Percentiles rank a stretch among this genome's conserved stretches.
phyloP scores from a whole-genome alignment of 768 basidiomycete species.

The Tubosaeta brunneosetosa region DNA sequence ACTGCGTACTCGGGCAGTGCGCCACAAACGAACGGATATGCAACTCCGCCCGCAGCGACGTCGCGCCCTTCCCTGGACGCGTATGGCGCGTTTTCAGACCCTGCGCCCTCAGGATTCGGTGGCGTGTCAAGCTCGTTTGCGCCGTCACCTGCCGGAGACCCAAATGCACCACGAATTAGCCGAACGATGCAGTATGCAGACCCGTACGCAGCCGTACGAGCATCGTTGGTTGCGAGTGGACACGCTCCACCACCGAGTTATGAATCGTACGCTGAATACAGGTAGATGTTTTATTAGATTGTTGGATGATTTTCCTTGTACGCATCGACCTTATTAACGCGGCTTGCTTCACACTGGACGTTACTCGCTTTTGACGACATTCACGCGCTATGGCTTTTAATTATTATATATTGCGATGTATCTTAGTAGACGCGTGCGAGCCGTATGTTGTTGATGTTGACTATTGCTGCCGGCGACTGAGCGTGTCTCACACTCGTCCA shows the following conservation, averaged over 20 bases:
- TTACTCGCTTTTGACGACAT: constrained; percentile 6
- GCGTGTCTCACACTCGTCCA: constrained; percentile 17
- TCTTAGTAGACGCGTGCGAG: constrained; percentile 3
- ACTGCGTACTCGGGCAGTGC: constrained; percentile 21
- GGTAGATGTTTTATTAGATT: constrained; percentile 4
- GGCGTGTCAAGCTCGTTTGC: constrained; percentile 32
- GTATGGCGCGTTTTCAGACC: constrained; percentile 89
- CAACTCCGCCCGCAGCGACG: constrained; percentile 29
- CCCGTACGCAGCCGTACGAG: constrained; percentile 79
- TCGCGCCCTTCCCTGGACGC: constrained; percentile 75
- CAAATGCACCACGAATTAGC: constrained; percentile 53
- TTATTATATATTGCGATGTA: constrained; percentile 14
- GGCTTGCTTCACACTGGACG: constrained; percentile 3
- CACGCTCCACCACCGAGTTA: constrained; percentile 46
- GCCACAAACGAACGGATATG: constrained; percentile 24
- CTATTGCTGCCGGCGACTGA: constrained; percentile 1
- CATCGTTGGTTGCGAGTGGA: constrained; percentile 39
- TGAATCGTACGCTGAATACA: constrained; percentile 51
- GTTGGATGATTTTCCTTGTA: constrained; percentile 10
- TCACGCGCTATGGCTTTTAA: background rate
- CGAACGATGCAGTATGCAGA: constrained; percentile 93
- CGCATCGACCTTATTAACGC: constrained; percentile 5
- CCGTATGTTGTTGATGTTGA: constrained; percentile 6
- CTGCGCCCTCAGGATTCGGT: constrained; percentile 72
- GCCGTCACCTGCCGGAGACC: constrained; percentile 31